Evolutionary conservation across 148 eudicot genomes (phyloP), one percentile per base, ranked within the genome.

Genomic region (Pharnaceum exiguum): DNA sequence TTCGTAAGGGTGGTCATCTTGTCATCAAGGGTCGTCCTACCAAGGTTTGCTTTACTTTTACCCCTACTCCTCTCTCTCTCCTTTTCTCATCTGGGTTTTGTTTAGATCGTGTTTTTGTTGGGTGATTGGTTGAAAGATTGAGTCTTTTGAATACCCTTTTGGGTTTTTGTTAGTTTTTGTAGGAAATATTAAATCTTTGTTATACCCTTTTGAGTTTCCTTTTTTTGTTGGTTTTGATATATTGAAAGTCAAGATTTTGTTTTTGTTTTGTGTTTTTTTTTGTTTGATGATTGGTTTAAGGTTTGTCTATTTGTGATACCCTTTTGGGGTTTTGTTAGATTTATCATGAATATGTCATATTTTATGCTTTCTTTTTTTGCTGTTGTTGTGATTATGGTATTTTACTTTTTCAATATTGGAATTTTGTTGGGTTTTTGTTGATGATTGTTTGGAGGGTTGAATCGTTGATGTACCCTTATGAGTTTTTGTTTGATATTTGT

Each of bases 11-110:
- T 13, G 71, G 71, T 10, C 36, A 67, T 15, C 40, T 67, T 18
- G 65, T 59, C 65, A 67, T 67, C 59, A 67, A 67, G 35, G 5
- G 19, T 26, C 71, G 71, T 12, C 71, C 71, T 25, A 59, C 65
- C 60, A 70, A 70, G 68, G 68, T 62, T 3, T 18, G n/a, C 10
- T 16, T 5, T 36, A n/a, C 21, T 46, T 5, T 31, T 11, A 25
- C 3, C 50, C 29, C 17, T 26, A 17, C 15, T 17, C 22, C 18
- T 11, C 4, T 1, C 7, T 27, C 15, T 11, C 10, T 15, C 2
- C 15, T 33, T 28, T 32, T 46, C 29, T 2, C 30, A 51, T 55
- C 30, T 51, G 26, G 36, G 23, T 8, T 30, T 52, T 13, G 9
- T 9, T 19, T 35, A 6, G 38, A 6, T 35, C 12, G 28, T 11